Percentiles rank a stretch among this genome's conserved stretches.
Conservation (phyloP, 2,329 filamentous ascomycete species). For the Colletotrichum melonis region DNA sequence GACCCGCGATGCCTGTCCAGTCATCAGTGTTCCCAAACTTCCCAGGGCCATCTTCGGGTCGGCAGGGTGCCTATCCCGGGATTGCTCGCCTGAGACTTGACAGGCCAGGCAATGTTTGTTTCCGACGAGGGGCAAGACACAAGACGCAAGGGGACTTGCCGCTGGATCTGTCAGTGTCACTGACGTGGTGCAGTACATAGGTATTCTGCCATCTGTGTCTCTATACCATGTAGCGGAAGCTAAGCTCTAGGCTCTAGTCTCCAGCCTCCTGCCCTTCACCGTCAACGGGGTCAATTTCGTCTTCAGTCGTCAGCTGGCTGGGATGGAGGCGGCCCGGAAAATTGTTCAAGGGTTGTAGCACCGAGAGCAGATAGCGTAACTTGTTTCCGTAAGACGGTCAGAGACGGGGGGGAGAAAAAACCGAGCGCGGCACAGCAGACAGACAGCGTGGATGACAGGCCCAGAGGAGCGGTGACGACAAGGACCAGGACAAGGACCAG, state of each 20-base stretch:
- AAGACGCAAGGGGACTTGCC: neutral
- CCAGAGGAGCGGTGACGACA: conserved; percentile 26
- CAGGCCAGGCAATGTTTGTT: conserved; percentile 26
- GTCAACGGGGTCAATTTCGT: neutral
- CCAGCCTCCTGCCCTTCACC: neutral
- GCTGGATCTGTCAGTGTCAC: neutral
- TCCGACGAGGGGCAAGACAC: conserved; percentile 7
- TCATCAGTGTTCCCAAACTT: neutral
- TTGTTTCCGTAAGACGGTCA: neutral
- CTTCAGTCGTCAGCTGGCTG: neutral
- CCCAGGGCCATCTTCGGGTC: neutral
- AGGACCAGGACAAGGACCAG: conserved; percentile 13
- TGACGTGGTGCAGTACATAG: neutral
- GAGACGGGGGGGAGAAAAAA: neutral
- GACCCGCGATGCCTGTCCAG: neutral
- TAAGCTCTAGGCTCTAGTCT: neutral
- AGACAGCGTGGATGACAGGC: conserved; percentile 9
- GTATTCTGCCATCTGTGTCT: neutral
- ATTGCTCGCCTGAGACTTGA: conserved; percentile 26
- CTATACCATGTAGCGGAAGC: neutral
- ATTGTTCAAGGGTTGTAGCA: neutral
- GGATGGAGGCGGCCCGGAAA: neutral
- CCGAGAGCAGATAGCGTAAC: neutral
- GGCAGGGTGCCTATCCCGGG: conserved; percentile 21
- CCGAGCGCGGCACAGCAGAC: neutral